Evolutionary conservation across 1,284 basidiomycete species (phyloP).

Genomic region (Butyriboletus regius): DNA sequence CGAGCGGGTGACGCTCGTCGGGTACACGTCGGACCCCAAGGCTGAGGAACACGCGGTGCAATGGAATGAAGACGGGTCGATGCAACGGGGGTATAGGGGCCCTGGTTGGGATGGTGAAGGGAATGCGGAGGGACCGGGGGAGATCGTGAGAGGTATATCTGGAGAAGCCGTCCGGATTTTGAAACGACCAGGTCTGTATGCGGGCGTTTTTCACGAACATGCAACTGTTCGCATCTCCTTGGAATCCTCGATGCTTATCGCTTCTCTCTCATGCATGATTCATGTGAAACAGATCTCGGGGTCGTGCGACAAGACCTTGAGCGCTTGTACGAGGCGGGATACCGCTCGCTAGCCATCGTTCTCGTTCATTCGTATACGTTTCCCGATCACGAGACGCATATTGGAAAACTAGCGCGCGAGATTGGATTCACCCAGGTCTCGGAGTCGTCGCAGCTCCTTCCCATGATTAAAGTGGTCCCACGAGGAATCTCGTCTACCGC

Average conservation of each 20-base stretch:
- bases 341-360: conserved; percentile 78
- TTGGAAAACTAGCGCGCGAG: conserved; percentile 68
- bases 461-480: conserved; percentile 94
- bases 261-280: neutral
- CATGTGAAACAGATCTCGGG: conserved; percentile 41
- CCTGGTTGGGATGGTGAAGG: conserved; percentile 62
- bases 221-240: neutral
- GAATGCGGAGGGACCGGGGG: conserved; percentile 67
- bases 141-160: conserved; percentile 74
- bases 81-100: conserved; percentile 66
- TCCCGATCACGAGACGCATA: conserved; percentile 68
- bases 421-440: conserved; percentile 85
- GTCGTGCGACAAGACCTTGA: conserved; percentile 55
- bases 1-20: conserved; percentile 89
- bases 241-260: conserved; percentile 2
- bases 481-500: conserved; percentile 88
- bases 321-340: conserved; percentile 67
- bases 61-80: conserved; percentile 64
- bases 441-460: conserved; percentile 77
- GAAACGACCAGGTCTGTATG: conserved; percentile 54
- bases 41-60: conserved; percentile 67
- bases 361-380: conserved; percentile 90
- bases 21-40: conserved; percentile 83
- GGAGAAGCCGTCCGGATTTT: conserved; percentile 89
- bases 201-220: neutral